Evolutionary conservation across 192 early-diverging fungal species (phyloP).

Genomic region (Podila minutissima): DNA sequence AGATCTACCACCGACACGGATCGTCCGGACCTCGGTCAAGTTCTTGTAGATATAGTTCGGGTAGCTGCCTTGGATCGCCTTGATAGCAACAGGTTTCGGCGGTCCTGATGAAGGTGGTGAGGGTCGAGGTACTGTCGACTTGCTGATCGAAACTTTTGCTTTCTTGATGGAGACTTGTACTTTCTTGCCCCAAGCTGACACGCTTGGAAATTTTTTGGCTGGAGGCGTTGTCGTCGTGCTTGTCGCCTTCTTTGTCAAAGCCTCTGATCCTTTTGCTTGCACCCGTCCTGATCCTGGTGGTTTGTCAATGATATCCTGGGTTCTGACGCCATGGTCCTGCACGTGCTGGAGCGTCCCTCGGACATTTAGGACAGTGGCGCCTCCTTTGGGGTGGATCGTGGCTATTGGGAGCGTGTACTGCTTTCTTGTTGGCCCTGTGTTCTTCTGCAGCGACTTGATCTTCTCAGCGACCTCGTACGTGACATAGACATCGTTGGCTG

Average conservation of each 20-base stretch:
- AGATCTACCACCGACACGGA: neutral
- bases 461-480: constrained; percentile 34
- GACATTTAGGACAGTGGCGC: neutral
- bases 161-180: no score
- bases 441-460: constrained; percentile 35
- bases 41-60: neutral
- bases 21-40: constrained; percentile 2
- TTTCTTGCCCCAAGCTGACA: no score
- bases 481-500: constrained; percentile 50
- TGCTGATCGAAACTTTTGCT: no score
- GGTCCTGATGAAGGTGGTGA: no score
- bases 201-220: no score
- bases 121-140: no score
- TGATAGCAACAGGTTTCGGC: no score
- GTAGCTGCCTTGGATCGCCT: neutral
- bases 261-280: neutral
- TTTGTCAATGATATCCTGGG: constrained; percentile 10
- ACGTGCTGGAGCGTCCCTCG: constrained; percentile 34
- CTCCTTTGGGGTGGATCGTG: constrained; percentile 7
- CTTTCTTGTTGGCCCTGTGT: neutral
- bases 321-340: neutral
- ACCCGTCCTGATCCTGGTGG: neutral
- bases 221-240: neutral
- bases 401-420: constrained; percentile 15
- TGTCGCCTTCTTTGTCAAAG: neutral